Evolutionary conservation across 73 alveolate genomes (phyloP).

Genomic region (Blepharisma stoltei): DNA sequence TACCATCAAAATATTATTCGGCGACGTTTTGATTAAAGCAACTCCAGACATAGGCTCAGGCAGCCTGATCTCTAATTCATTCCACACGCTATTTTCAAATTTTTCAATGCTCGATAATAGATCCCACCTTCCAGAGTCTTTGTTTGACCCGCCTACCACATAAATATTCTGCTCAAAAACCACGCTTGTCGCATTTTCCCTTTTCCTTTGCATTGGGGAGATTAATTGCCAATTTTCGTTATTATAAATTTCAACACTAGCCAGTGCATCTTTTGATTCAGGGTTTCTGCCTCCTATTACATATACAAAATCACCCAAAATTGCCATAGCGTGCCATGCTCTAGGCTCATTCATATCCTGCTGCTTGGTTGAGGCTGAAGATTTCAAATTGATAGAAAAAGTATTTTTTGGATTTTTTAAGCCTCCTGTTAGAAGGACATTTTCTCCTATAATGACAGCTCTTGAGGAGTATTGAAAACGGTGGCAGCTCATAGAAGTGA

Average conservation of each 20-base stretch:
- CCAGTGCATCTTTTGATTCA: background rate
- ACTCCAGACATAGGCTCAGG: conserved; percentile 14
- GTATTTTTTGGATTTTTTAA: background rate
- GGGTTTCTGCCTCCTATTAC: conserved; percentile 15
- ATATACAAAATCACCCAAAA: background rate
- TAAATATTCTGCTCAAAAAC: background rate
- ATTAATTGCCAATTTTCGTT: background rate
- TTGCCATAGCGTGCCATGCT: background rate
- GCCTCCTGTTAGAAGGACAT: conserved; percentile 2
- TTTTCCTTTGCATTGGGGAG: background rate
- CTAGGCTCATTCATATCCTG: conserved; percentile 7
- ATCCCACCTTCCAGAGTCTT: background rate
- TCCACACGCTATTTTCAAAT: background rate
- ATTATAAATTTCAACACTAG: background rate
- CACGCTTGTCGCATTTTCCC: conserved; percentile 9
- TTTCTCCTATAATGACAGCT: background rate
- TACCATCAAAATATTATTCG: background rate
- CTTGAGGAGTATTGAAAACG: conserved; percentile 14
- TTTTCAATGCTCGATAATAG: background rate
- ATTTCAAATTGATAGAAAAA: background rate
- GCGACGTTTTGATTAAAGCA: background rate
- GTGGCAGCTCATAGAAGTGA: background rate
- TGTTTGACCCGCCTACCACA: conserved; percentile 1
- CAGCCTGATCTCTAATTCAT: background rate
- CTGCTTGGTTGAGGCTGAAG: background rate